These are phyloP conservation scores for Posidonia oceanica DNA, from an alignment of 116 monocot genomes.

Conservation along the genomic window DNA sequence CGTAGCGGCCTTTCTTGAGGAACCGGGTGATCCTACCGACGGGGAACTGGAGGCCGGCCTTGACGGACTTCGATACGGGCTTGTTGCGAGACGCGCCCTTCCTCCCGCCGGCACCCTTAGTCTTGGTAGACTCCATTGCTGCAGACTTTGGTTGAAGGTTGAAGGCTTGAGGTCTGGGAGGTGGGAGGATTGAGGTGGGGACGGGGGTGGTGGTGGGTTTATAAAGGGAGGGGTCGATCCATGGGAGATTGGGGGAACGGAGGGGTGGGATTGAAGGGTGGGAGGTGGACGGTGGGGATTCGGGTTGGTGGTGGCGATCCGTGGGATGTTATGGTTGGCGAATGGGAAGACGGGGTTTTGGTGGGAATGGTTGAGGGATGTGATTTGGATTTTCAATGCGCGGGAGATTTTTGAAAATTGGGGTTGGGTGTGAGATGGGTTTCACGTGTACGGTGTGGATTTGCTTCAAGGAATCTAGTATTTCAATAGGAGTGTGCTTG, in stretches of 20 bases:
- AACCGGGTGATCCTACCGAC: slow-evolving; percentile 27
- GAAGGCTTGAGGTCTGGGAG: neutral
- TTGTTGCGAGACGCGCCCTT: slow-evolving; percentile 2
- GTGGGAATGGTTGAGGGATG: too few species aligned
- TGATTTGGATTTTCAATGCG: too few species aligned
- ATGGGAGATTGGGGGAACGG: neutral
- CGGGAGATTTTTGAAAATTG: too few species aligned
- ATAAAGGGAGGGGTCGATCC: neutral
- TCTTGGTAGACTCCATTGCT: slow-evolving; percentile 3
- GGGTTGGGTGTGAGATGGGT: too few species aligned
- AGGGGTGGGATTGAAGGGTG: neutral
- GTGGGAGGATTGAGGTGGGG: neutral
- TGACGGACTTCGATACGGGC: slow-evolving; percentile 12
- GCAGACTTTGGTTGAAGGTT: too few species aligned
- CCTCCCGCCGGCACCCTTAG: slow-evolving; percentile 10
- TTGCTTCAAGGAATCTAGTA: too few species aligned
- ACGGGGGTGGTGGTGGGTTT: neutral
- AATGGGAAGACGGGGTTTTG: neutral
- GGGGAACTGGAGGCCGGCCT: slow-evolving; percentile 25
- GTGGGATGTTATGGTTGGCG: neutral
- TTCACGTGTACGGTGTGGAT: too few species aligned
- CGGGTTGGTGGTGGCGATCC: neutral
- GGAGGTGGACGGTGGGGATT: neutral
- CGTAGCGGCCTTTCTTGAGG: slow-evolving; percentile 42
- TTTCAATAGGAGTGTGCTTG: too few species aligned